Conservation (phyloP, 2,329 filamentous ascomycete genomes). For the Ciborinia camelliae region DNA sequence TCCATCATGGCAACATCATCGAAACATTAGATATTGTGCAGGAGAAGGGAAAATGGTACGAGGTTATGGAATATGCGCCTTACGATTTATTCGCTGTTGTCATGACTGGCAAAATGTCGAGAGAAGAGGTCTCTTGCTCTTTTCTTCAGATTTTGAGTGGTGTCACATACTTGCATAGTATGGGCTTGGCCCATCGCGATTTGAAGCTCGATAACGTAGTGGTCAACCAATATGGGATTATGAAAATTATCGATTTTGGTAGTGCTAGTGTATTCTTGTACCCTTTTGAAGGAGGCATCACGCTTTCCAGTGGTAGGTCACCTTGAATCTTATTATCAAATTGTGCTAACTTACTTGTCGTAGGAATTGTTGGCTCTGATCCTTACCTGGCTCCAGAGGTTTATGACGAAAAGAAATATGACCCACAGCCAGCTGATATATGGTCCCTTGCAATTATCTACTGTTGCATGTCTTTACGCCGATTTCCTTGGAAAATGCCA, state of each 20-base stretch:
- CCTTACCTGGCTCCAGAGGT: slow-evolving; percentile 96
- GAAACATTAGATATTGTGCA: slow-evolving; percentile 96
- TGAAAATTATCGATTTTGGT: slow-evolving; percentile 99
- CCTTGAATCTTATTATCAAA: background rate
- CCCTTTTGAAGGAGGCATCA: slow-evolving; percentile 88
- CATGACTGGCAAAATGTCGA: slow-evolving; percentile 96
- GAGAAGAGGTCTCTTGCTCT: slow-evolving; percentile 84
- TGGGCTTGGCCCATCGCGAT: slow-evolving; percentile 92
- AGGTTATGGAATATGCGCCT: slow-evolving; percentile 98
- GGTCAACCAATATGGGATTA: slow-evolving; percentile 91
- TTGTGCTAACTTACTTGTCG: slow-evolving; percentile 21
- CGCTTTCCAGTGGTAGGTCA: slow-evolving; percentile 73
- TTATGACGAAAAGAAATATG: slow-evolving; percentile 89
- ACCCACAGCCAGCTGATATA: slow-evolving; percentile 89
- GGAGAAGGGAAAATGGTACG: slow-evolving; percentile 92
- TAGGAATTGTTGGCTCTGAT: slow-evolving; percentile 78
- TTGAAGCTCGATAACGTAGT: slow-evolving; percentile 97
- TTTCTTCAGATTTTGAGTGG: slow-evolving; percentile 94
- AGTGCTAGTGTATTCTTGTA: slow-evolving; percentile 97
- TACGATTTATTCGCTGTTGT: slow-evolving; percentile 96
- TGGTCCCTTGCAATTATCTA: slow-evolving; percentile 99
- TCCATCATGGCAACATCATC: slow-evolving; percentile 97
- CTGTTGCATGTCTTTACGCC: slow-evolving; percentile 93
- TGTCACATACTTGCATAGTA: slow-evolving; percentile 89
- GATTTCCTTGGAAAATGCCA: slow-evolving; percentile 97